Conservation (phyloP, 768 basidiomycete genomes). For the Boletus reticuloceps region DNA sequence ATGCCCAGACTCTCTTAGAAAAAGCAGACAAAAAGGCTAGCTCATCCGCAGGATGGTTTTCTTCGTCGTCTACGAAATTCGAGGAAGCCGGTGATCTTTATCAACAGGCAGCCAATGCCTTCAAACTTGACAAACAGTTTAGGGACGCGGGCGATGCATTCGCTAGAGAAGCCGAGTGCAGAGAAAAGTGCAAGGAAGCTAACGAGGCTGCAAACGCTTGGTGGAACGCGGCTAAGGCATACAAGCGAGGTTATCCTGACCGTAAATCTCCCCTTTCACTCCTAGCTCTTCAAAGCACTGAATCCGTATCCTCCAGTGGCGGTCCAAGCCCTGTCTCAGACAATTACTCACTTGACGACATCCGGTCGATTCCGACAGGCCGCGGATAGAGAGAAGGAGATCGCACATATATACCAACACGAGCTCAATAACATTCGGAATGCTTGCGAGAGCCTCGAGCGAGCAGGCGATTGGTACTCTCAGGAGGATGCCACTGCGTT, state of each 20-base stretch:
- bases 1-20: slow-evolving; percentile 71
- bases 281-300: slow-evolving; percentile 1
- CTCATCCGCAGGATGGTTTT: slow-evolving; percentile 86
- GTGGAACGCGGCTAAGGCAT: slow-evolving; percentile 98
- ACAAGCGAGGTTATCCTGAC: slow-evolving; percentile 84
- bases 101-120: slow-evolving; percentile 90
- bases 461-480: slow-evolving; percentile 96
- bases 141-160: slow-evolving; percentile 92
- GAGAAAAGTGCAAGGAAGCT: slow-evolving; percentile 80
- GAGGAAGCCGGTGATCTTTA: slow-evolving; percentile 97
- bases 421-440: slow-evolving; percentile 75
- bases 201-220: slow-evolving; percentile 98
- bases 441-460: slow-evolving; percentile 87
- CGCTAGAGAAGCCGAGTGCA: slow-evolving; percentile 91
- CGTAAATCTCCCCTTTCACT: slow-evolving; percentile 49
- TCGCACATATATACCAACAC: slow-evolving; percentile 89
- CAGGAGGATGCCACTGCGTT: slow-evolving; percentile 97
- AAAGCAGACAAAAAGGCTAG: slow-evolving; percentile 92
- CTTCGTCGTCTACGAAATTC: slow-evolving; percentile 75
- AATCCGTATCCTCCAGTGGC: slow-evolving; percentile 58
- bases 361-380: slow-evolving; percentile 94
- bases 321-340: slow-evolving; percentile 79
- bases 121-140: slow-evolving; percentile 90
- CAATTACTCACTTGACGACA: slow-evolving; percentile 78
- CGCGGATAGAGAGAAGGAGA: slow-evolving; percentile 97